Evolutionary conservation across 352 stramenopile species (phyloP).

Genomic region (Globisporangium cederbergense): DNA sequence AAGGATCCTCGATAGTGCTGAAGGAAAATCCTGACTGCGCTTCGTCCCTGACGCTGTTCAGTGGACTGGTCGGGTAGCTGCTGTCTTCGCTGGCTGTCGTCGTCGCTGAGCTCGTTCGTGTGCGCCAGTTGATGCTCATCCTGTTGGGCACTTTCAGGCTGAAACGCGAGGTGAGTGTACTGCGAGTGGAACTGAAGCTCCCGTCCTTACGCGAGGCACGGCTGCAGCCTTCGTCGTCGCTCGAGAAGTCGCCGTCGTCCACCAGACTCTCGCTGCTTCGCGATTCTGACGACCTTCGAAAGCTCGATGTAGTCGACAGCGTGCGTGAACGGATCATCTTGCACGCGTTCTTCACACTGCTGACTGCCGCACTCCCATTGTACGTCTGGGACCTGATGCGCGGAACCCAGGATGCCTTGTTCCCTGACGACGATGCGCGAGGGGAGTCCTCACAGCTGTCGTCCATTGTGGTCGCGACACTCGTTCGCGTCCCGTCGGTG

Average conservation of each 20-base stretch:
- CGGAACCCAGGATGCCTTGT: not conserved
- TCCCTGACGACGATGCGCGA: not conserved
- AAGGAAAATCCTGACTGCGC: constrained; percentile 15
- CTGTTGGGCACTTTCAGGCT: constrained; percentile 30
- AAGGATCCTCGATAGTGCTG: constrained; percentile 19
- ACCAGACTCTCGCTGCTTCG: constrained; percentile 9
- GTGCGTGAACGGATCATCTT: constrained; percentile 18
- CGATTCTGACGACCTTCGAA: constrained; percentile 5
- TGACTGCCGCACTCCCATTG: constrained; percentile 4
- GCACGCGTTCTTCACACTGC: constrained; percentile 17
- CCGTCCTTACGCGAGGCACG: constrained; percentile 19
- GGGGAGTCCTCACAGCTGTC: constrained; percentile 15
- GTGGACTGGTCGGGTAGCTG: constrained; percentile 20
- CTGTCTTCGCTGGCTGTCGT: constrained; percentile 55
- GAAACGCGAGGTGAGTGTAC: constrained; percentile 27
- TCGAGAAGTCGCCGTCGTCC: constrained; percentile 55
- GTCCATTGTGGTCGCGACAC: constrained; percentile 15
- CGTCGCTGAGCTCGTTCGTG: constrained; percentile 48
- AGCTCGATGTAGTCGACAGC: constrained; percentile 14
- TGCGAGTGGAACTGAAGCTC: constrained; percentile 18
- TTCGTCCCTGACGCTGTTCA: constrained; percentile 10
- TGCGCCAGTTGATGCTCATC: constrained; percentile 27
- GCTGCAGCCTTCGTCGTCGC: constrained; percentile 52
- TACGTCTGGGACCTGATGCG: constrained; percentile 15
- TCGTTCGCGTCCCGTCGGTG: constrained; percentile 12